Base-by-base conservation (phyloP, 192 early-diverging fungal species). In the Lunasporangiospora selenospora region DNA sequence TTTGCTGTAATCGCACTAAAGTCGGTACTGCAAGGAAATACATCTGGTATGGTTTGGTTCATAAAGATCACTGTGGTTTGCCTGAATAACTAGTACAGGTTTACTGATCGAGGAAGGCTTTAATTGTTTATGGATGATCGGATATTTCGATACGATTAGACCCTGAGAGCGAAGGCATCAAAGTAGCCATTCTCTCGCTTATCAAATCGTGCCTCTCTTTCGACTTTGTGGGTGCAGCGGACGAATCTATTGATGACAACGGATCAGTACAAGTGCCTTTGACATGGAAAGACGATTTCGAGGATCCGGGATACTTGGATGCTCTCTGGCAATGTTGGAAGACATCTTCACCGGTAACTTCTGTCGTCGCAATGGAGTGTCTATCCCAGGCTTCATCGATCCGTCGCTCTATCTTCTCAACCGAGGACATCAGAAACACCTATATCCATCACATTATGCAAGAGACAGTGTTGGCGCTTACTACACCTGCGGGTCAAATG, bases 361-460 rank as follows among this genome's bases (percentile, higher is more conserved):
- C 69, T 13, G 49, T 63, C 15, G 13, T 57, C 1, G 61, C 50
- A 23, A 81, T 96, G 81, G 94, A 97, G 48, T 89, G 89, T 38
- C 58, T 97, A 13, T 90, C 91, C 16, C 81, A 90, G 59, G 56
- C 94, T 2, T 85, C 92, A 12, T 89, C 92, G 12, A 88, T 90
- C 24, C 86, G 95, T 27, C 87, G 93, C 26, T 93, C 94, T 18
- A 79, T 97, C 34, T 97, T 93, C 69, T 63, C 69, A 0, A 79
- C 81, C 19, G 93, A 94, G 16, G 77, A 85, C 1, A 83, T 84
- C 42, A 88, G 93, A 31, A 49, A 80, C 2, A 75, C 65, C 37
- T 93, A 92, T 58, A 80, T 96, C 10, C 76, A 80, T 36, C 78
- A 79, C 21, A 84, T 93, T 40, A 83, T 95, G 76, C 73, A 81